These are phyloP conservation scores for Salvia splendens DNA, from an alignment of 257 asterid species.

Conservation along the genomic window DNA sequence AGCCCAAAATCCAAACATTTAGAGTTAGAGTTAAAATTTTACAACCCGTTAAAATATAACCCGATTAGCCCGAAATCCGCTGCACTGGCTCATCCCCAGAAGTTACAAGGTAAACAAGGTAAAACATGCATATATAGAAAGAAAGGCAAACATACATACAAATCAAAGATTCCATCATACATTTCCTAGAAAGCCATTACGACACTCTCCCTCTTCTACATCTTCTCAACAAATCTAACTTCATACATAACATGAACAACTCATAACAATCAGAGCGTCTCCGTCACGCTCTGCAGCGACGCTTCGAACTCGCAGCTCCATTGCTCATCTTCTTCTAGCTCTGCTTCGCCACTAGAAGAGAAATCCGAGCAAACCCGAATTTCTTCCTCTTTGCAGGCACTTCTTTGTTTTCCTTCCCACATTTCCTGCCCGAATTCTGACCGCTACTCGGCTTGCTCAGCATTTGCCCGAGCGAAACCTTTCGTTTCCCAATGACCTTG, in stretches of 20 bases:
- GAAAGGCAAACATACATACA: conserved; percentile 9
- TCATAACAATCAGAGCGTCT: background rate
- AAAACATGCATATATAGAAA: background rate
- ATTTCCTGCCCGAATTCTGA: conserved; percentile 30
- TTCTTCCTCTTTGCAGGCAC: conserved; percentile 76
- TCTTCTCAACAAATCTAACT: conserved; percentile 22
- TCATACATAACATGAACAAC: conserved; percentile 11
- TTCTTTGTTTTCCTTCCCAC: conserved; percentile 54
- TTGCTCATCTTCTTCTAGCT: conserved; percentile 68
- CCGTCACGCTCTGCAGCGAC: conserved; percentile 28
- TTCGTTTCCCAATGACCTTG: conserved; percentile 46
- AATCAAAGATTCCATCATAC: conserved; percentile 24
- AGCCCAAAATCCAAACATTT: too few species aligned
- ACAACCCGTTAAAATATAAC: too few species aligned
- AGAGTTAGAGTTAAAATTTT: too few species aligned
- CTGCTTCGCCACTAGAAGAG: conserved; percentile 71
- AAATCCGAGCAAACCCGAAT: conserved; percentile 67
- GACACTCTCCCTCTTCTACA: background rate
- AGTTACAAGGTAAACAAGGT: too few species aligned
- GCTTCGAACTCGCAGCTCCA: conserved; percentile 35
- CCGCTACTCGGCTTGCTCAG: conserved; percentile 49
- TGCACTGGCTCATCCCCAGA: too few species aligned
- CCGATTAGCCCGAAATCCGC: too few species aligned
- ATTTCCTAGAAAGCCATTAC: background rate
- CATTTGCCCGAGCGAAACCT: conserved; percentile 81